A percentile compares a stretch with the other conserved stretches of the same genome.
phyloP scores from a whole-genome alignment of 345 rosid species.

The Dovyalis caffra region DNA sequence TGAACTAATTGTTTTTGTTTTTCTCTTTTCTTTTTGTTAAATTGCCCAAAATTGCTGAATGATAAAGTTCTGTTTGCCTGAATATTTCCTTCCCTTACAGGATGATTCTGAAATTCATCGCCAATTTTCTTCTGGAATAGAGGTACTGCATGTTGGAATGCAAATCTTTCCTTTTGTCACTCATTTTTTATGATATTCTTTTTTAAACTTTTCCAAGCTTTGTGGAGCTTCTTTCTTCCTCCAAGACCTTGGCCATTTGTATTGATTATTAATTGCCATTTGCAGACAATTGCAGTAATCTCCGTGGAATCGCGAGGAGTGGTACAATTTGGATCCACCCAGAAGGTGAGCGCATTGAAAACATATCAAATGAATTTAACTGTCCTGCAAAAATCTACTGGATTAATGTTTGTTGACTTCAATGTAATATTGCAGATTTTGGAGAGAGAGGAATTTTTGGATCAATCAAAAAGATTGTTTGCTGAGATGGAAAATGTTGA shows the following conservation, averaged over 20 bases:
- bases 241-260: neutral
- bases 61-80: neutral
- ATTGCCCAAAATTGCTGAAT: neutral
- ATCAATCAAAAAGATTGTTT: conserved; percentile 50
- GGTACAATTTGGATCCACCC: conserved; percentile 74
- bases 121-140: conserved; percentile 50
- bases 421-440: conserved; percentile 46
- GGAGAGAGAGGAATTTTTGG: conserved; percentile 56
- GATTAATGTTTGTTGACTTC: conserved; percentile 7
- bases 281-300: conserved; percentile 76
- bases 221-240: neutral
- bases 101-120: conserved; percentile 33
- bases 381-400: neutral
- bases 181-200: neutral
- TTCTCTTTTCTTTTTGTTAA: neutral
- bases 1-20: neutral
- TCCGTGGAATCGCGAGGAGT: conserved; percentile 65
- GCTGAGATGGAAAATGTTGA: conserved; percentile 25
- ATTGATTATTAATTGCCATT: conserved; percentile 17
- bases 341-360: conserved; percentile 52
- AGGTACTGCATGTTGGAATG: conserved; percentile 33
- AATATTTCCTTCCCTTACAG: conserved; percentile 25
- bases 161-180: neutral
- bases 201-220: neutral
- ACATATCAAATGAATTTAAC: conserved; percentile 2